These are phyloP conservation scores for Schizochytrium sp. DNA, from an alignment of 108 stramenopile species.

Conservation along the genomic window DNA sequence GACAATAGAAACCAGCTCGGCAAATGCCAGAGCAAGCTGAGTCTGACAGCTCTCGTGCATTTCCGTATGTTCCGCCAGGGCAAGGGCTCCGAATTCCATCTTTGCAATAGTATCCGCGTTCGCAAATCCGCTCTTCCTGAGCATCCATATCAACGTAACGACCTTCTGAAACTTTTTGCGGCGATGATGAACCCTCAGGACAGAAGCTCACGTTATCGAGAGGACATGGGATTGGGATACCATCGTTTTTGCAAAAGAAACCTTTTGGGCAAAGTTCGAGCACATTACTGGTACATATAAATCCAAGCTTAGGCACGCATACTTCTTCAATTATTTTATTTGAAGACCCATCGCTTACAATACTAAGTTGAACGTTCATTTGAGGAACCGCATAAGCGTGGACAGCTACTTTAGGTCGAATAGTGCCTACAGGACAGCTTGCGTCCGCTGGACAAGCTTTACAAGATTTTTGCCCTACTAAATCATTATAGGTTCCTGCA, in stretches of 20 bases:
- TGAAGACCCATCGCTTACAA: neutral
- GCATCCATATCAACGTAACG: neutral
- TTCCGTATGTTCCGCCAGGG: constrained; percentile 68
- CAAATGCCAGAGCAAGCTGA: constrained; percentile 66
- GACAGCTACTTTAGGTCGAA: neutral
- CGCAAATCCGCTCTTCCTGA: constrained; percentile 50
- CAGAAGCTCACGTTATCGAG: neutral
- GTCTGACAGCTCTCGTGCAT: constrained; percentile 61
- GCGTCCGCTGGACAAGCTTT: neutral
- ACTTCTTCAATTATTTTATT: neutral
- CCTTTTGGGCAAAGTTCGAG: constrained; percentile 1
- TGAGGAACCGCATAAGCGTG: neutral
- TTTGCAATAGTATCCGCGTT: neutral
- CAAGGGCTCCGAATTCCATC: constrained; percentile 32
- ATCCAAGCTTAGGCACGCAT: constrained; percentile 24
- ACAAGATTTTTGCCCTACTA: neutral
- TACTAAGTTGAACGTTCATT: neutral
- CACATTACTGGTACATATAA: neutral
- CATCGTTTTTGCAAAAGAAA: neutral
- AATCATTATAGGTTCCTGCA: constrained; percentile 7
- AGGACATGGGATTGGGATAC: neutral
- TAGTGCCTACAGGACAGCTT: neutral
- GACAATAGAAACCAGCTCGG: constrained; percentile 67
- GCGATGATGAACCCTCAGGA: constrained; percentile 29
- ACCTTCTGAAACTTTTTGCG: constrained; percentile 35